Evolutionary conservation across 2,329 filamentous ascomycete genomes (phyloP), one percentile per base, ranked within the genome.

Genomic region (Kalmusia sp.): DNA sequence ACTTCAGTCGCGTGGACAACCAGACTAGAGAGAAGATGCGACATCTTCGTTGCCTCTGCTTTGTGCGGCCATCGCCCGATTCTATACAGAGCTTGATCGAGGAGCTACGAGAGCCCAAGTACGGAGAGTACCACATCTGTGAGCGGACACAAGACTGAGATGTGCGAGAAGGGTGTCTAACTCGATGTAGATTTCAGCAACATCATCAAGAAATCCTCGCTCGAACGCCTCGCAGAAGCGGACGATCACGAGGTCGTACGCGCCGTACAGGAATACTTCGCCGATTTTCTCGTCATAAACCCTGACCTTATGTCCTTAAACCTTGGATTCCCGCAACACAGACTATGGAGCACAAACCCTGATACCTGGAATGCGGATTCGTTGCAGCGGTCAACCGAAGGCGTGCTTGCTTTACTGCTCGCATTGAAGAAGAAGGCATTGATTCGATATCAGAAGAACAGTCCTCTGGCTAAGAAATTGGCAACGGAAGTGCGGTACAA

Each of bases 161-260:
- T 2, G 7, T 7, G 7, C 6, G 31, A 14, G n/a, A n/a, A 17
- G 9, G 14, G 15, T 24, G 4, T 34, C 67, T 70, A 57, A 74
- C 61, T 58, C 59, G 62, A 58, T 64, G 43, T 70, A 84, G 82
- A 96, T 76, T 96, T 99, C 75, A 98, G 92, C 80, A 99, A 99
- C 73, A 90, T 99, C 54, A 88, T 95, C 69, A 96, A 96, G 76
- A 99, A 99, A 77, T 98, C 95, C 2, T 91, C 93, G 0, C 82
- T 99, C 21, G 95, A 99, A 74, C 86, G 95, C 37, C 81, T 99
- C 37, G 95, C 95, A 28, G 96, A 99, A 80, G 93, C 95, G 22
- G 95, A 99, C 72, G 93, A 97, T 64, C 92, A 99, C 70, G 96
- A 99, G 76, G 92, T 99, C 30, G 93, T 99, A 60, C 96, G 93